Conservation (phyloP, 805 yeast genomes). For the Debaryomyces maramus region DNA sequence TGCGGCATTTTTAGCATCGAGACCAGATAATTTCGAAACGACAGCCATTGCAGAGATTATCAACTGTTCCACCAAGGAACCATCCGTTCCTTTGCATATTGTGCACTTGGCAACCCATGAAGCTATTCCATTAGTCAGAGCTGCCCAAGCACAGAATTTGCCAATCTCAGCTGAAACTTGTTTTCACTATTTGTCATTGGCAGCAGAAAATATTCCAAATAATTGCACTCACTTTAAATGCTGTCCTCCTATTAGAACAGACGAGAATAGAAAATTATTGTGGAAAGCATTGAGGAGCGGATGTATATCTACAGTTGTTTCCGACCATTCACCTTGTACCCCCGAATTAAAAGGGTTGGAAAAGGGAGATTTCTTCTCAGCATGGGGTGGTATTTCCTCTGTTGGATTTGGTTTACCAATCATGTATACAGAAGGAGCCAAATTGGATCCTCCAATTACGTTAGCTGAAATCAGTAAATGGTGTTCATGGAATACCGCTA, state of each 20-base stretch:
- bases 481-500: constrained; percentile 83
- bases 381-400: constrained; percentile 97
- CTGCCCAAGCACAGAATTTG: constrained; percentile 59
- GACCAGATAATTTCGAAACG: constrained; percentile 88
- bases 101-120: constrained; percentile 88
- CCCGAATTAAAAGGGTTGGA: constrained; percentile 83
- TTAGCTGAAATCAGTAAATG: constrained; percentile 69
- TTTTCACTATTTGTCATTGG: constrained; percentile 81
- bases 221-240: constrained; percentile 86
- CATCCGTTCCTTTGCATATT: constrained; percentile 73
- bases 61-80: constrained; percentile 55
- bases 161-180: constrained; percentile 90
- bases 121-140: constrained; percentile 69
- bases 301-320: constrained; percentile 79
- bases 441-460: constrained; percentile 50
- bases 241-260: constrained; percentile 90
- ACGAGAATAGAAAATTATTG: constrained; percentile 64
- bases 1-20: constrained; percentile 71
- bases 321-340: constrained; percentile 96
- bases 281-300: constrained; percentile 76
- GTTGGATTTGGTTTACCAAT: constrained; percentile 89
- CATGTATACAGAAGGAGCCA: constrained; percentile 69
- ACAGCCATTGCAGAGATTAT: constrained; percentile 78
- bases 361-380: constrained; percentile 82
- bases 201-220: constrained; percentile 74